These are phyloP conservation scores for Ceratocystis cacaofunesta DNA, from an alignment of 2,329 filamentous ascomycete species.

Conservation along the genomic window DNA sequence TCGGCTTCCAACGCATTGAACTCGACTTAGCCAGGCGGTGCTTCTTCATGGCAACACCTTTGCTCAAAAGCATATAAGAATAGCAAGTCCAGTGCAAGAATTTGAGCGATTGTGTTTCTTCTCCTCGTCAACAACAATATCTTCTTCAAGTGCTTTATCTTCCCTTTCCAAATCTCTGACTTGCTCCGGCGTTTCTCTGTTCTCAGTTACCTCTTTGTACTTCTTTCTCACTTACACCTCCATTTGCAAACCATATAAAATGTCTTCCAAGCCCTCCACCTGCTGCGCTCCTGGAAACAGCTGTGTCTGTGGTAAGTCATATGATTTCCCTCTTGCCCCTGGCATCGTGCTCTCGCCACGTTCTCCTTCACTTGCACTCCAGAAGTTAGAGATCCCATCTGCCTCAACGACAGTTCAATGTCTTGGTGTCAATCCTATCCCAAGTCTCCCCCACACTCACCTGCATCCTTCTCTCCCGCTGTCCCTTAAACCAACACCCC, in stretches of 20 bases:
- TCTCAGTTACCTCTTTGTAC: neutral
- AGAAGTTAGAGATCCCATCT: neutral
- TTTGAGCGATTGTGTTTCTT: slow-evolving; percentile 1
- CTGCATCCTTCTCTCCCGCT: slow-evolving; percentile 8
- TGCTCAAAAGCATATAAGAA: slow-evolving; percentile 14
- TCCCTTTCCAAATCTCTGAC: neutral
- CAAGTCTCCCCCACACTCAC: neutral
- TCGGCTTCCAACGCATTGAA: slow-evolving; percentile 7
- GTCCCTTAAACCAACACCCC: neutral
- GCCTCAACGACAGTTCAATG: neutral
- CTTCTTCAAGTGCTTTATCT: neutral
- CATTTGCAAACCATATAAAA: neutral
- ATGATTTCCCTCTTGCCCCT: neutral
- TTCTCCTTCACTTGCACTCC: neutral
- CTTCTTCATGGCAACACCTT: neutral
- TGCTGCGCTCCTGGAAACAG: slow-evolving; percentile 41
- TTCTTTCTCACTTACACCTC: neutral
- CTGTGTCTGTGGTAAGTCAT: slow-evolving; percentile 42
- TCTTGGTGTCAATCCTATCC: slow-evolving; percentile 4
- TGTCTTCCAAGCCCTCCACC: slow-evolving; percentile 26
- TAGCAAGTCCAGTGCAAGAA: neutral
- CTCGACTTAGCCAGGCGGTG: neutral
- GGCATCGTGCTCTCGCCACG: neutral
- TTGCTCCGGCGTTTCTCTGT: no score
- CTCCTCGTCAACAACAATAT: neutral